Evolutionary conservation across 2,329 filamentous ascomycete species (phyloP).

Genomic region (Alternaria atra): DNA sequence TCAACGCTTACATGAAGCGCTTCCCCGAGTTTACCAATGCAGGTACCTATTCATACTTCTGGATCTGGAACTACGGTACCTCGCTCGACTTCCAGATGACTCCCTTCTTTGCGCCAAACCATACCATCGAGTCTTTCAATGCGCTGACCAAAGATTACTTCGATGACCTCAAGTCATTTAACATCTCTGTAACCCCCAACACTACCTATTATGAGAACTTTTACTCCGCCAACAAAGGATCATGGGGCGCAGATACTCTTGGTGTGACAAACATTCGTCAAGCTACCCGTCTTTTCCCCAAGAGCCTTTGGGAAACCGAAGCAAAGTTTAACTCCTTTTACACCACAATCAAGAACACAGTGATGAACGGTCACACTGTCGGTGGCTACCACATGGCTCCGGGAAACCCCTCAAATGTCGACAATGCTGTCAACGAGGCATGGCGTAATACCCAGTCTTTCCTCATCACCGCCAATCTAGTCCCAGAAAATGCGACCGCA

Average conservation of each 20-base stretch:
- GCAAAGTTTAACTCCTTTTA: slow-evolving; percentile 25
- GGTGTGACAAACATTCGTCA: slow-evolving; percentile 35
- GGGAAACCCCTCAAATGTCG: slow-evolving; percentile 21
- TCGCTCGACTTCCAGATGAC: slow-evolving; percentile 26
- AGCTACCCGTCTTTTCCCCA: slow-evolving; percentile 28
- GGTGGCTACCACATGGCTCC: slow-evolving; percentile 35
- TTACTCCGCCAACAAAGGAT: slow-evolving; percentile 28
- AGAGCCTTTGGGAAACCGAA: slow-evolving; percentile 25
- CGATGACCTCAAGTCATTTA: slow-evolving; percentile 15
- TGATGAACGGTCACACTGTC: slow-evolving; percentile 25
- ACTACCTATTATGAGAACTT: slow-evolving; percentile 25
- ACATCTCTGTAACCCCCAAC: slow-evolving; percentile 26
- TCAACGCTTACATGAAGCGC: slow-evolving; percentile 20
- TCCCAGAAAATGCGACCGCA: slow-evolving; percentile 22
- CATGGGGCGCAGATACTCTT: slow-evolving; percentile 38
- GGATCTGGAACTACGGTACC: slow-evolving; percentile 21
- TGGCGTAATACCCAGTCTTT: slow-evolving; percentile 37
- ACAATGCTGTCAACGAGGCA: slow-evolving; percentile 39
- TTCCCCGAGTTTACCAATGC: slow-evolving; percentile 27
- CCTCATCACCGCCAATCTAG: slow-evolving; percentile 31
- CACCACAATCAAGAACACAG: slow-evolving; percentile 23
- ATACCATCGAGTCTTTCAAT: slow-evolving; percentile 24
- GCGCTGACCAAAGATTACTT: slow-evolving; percentile 22
- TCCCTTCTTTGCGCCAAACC: slow-evolving; percentile 25
- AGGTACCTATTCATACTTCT: slow-evolving; percentile 31